phyloP scores from a whole-genome alignment of 2,329 filamentous ascomycete genomes.

The Colletotrichum tamarilloi region DNA sequence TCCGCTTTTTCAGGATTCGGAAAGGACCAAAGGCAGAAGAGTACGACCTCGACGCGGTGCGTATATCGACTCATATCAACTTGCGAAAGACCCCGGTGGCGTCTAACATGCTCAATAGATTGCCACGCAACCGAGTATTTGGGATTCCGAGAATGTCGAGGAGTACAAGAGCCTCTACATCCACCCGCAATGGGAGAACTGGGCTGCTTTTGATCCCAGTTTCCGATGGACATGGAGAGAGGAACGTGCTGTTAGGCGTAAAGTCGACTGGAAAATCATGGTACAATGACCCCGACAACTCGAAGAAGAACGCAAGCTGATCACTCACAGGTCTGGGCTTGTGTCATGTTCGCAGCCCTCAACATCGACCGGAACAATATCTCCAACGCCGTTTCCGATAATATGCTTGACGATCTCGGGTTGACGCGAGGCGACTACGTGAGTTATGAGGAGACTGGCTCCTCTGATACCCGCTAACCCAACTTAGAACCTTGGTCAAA shows the following conservation, averaged over 20 bases:
- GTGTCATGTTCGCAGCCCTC: conserved; percentile 44
- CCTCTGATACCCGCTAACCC: conserved; percentile 6
- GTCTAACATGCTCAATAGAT: conserved; percentile 40
- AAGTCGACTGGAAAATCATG: conserved; percentile 49
- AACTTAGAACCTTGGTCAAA: conserved; percentile 62
- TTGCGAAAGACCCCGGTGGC: background rate
- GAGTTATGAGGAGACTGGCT: conserved; percentile 16
- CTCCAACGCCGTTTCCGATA: conserved; percentile 40
- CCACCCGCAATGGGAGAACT: conserved; percentile 51
- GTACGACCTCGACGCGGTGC: conserved; percentile 45
- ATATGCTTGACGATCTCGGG: conserved; percentile 52
- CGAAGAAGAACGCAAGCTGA: conserved; percentile 38
- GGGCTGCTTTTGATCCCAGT: conserved; percentile 44
- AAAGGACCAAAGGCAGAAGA: conserved; percentile 42
- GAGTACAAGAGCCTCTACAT: conserved; percentile 49
- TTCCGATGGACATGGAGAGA: conserved; percentile 48
- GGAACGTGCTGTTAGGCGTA: conserved; percentile 42
- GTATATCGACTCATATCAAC: background rate
- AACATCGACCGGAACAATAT: conserved; percentile 42
- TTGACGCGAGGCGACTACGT: conserved; percentile 47
- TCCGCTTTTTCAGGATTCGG: conserved; percentile 47
- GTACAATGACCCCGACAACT: conserved; percentile 39
- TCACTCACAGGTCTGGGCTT: conserved; percentile 37
- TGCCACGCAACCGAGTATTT: conserved; percentile 50
- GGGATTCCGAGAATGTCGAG: conserved; percentile 49